These are phyloP conservation scores for Neofusicoccum laricinum DNA, from an alignment of 2,329 filamentous ascomycete genomes.

Conservation along the genomic window DNA sequence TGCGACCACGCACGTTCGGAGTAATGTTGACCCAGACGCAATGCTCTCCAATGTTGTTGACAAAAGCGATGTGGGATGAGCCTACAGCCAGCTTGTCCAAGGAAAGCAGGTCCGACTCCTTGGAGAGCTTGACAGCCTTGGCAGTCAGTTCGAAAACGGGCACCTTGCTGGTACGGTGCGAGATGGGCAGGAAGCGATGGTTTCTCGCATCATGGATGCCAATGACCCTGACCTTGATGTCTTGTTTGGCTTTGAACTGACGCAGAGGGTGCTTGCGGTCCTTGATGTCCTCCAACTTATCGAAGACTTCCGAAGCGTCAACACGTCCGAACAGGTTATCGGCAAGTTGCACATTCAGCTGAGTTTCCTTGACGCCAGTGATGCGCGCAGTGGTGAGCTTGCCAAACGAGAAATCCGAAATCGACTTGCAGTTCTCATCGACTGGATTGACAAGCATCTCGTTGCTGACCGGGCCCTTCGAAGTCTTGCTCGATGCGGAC, in stretches of 20 bases:
- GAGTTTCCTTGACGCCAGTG: slow-evolving; percentile 82
- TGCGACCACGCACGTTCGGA: slow-evolving; percentile 79
- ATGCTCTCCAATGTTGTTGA: slow-evolving; percentile 82
- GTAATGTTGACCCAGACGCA: slow-evolving; percentile 89
- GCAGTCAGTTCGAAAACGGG: slow-evolving; percentile 82
- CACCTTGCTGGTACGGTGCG: slow-evolving; percentile 76
- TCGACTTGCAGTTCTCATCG: slow-evolving; percentile 60
- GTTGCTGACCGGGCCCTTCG: slow-evolving; percentile 27
- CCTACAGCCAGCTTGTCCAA: slow-evolving; percentile 71
- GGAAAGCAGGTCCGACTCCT: slow-evolving; percentile 62
- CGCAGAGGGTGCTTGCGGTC: slow-evolving; percentile 78
- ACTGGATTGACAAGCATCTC: slow-evolving; percentile 57
- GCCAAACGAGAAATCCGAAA: slow-evolving; percentile 73
- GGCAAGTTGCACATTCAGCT: slow-evolving; percentile 85
- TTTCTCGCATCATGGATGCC: slow-evolving; percentile 88
- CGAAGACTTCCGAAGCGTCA: slow-evolving; percentile 86
- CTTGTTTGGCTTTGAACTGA: slow-evolving; percentile 68
- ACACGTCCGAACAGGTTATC: slow-evolving; percentile 90
- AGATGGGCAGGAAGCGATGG: slow-evolving; percentile 87
- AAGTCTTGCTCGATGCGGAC: slow-evolving; percentile 24
- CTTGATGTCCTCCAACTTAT: slow-evolving; percentile 80
- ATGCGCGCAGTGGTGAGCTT: slow-evolving; percentile 73
- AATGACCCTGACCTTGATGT: slow-evolving; percentile 72
- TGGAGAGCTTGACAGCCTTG: slow-evolving; percentile 58
- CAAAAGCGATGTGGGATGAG: slow-evolving; percentile 73